These are phyloP conservation scores for Toxoplasma gondii DNA, from an alignment of 169 alveolate genomes.

Conservation along the genomic window DNA sequence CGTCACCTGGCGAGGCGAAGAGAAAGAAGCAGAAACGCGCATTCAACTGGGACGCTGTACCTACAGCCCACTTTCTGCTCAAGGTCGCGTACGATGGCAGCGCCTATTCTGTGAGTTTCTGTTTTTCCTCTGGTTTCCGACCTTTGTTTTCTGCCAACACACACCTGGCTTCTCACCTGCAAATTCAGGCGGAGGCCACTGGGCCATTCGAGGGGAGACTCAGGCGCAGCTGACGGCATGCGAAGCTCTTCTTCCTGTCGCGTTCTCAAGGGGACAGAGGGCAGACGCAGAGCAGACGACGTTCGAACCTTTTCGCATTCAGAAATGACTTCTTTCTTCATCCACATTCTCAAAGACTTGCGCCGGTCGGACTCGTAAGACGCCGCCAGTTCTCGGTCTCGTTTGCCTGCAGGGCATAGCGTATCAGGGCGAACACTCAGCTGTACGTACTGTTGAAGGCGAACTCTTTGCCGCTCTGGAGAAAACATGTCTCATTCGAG, in stretches of 20 bases:
- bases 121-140: background rate
- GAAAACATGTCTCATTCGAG: slow-evolving; percentile 52
- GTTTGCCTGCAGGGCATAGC: slow-evolving; percentile 21
- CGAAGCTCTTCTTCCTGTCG: no score
- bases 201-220: no score
- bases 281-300: no score
- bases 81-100: slow-evolving; percentile 46
- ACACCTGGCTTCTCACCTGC: no score
- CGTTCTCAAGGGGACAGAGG: no score
- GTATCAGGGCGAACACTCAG: slow-evolving; percentile 42
- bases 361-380: no score
- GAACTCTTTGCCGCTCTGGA: slow-evolving; percentile 19
- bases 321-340: no score
- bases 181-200: no score
- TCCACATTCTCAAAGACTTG: no score
- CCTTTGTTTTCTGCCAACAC: background rate
- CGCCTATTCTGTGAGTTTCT: slow-evolving; percentile 23
- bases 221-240: no score
- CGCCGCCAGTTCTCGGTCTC: background rate
- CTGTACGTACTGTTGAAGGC: slow-evolving; percentile 43
- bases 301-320: no score
- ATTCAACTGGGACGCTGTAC: background rate
- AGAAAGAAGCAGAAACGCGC: background rate
- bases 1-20: background rate
- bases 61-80: background rate